phyloP scores from a whole-genome alignment of 2,329 filamentous ascomycete species.

The Parasarocladium wereldwijsianum region DNA sequence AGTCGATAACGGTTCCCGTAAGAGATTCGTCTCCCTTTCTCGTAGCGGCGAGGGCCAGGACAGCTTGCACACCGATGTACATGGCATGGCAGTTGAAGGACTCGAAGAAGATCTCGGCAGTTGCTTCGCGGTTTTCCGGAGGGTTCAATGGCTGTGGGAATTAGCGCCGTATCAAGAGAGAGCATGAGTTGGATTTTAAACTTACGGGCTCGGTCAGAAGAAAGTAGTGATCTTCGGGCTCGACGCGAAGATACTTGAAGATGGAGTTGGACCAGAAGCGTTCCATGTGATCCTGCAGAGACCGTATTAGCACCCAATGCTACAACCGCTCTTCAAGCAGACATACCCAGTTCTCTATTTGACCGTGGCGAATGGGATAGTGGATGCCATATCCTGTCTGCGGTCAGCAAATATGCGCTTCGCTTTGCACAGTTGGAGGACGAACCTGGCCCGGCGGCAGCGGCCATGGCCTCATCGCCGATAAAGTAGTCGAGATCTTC shows the following conservation, averaged over 20 bases:
- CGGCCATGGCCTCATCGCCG: constrained; percentile 84
- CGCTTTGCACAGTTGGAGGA: constrained; percentile 1
- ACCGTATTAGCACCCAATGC: too few relatives aligned
- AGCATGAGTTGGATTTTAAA: too few relatives aligned
- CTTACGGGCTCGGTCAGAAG: constrained; percentile 89
- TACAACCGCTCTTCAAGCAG: too few relatives aligned
- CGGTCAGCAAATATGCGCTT: constrained; percentile 7
- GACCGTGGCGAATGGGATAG: constrained; percentile 94
- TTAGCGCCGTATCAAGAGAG: constrained; percentile 4
- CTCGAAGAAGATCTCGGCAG: constrained; percentile 99
- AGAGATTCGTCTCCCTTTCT: constrained; percentile 94
- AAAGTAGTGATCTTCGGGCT: constrained; percentile 98
- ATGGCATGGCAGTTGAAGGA: constrained; percentile 98
- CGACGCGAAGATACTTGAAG: constrained; percentile 97
- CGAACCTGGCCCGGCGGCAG: constrained; percentile 66
- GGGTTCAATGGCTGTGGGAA: constrained; percentile 72
- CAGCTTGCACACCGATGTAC: constrained; percentile 96
- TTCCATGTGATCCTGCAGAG: constrained; percentile 83
- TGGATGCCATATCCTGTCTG: constrained; percentile 75
- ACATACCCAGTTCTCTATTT: constrained; percentile 95
- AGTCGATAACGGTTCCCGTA: constrained; percentile 96
- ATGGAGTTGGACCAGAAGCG: constrained; percentile 99
- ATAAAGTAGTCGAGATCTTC: constrained; percentile 99
- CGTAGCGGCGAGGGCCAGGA: constrained; percentile 87
- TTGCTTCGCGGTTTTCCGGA: constrained; percentile 97